Evolutionary conservation across 164 flowering plant species (phyloP), one percentile per base, ranked within the genome.

Genomic region (Amborella trichopoda): DNA sequence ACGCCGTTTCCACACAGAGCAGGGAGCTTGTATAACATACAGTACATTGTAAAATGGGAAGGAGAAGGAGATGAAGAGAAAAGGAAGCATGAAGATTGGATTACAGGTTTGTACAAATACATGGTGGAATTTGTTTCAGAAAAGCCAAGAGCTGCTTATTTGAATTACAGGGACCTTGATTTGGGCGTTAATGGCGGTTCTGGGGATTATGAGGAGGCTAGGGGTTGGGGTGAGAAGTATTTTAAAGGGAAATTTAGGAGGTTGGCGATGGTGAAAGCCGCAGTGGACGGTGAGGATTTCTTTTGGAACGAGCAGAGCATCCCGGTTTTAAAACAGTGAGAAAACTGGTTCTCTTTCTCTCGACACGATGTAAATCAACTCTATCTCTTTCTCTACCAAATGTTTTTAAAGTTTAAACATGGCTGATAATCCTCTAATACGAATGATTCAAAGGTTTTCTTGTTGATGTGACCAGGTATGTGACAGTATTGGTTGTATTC

Each of bases 181-280:
- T 26, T 62, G 28, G 66, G 66, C 16, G 33, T 9, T 26, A 51
- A 62, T 28, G 40, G 16, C 5, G 43, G 49, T 16, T 50, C 40
- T 8, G 14, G 56, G 5, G 51, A 37, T n/a, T 64, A 47, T 26
- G 12, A 21, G 25, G 30, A 50, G 28, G 56, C 68, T 14, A 33
- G 32, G 22, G 37, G 41, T 26, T 53, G 60, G 60, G 68, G 68
- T 4, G 1, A 3, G 12, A 63, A 45, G 27, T 63, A 63, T 32
- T 64, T 50, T 32, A 55, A 52, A 28, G 40, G 30, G 5, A 67
- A 67, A 23, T 67, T 62, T 23, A 50, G 40, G 28, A 59, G 68
- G 44, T 39, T 67, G 58, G 71, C 62, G 26, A 43, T 40, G 3
- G 51, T 63, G 28, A 67, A 67, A 48, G 58, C 40, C 14, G 26